Percentiles rank a stretch among this genome's conserved stretches.
phyloP scores from a whole-genome alignment of 495 filamentous ascomycete genomes.

The Aspergillus sparsus region DNA sequence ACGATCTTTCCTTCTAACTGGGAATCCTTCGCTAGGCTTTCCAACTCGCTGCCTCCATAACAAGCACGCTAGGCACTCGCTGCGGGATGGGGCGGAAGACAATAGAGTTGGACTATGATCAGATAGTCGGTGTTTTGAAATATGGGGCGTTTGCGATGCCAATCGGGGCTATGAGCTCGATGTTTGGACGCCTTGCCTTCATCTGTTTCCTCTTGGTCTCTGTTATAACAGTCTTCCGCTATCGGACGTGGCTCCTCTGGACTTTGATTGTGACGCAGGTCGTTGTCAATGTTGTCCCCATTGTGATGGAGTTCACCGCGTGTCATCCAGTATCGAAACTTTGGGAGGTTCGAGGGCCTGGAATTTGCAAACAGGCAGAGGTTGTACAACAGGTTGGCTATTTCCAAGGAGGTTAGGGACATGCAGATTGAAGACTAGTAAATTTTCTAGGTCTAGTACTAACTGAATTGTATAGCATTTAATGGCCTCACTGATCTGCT shows the following conservation, averaged over 20 bases:
- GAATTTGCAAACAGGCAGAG: neutral
- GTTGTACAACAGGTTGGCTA: conserved; percentile 1
- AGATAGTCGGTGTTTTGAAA: neutral
- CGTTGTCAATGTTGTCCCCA: neutral
- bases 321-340: neutral
- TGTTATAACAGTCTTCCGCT: neutral
- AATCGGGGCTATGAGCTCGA: neutral
- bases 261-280: neutral
- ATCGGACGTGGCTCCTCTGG: neutral
- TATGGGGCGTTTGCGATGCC: neutral
- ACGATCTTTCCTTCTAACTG: neutral
- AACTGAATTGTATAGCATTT: neutral
- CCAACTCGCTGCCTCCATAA: neutral
- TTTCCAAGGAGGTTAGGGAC: neutral
- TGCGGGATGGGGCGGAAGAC: neutral
- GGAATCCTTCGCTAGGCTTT: neutral
- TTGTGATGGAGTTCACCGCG: neutral
- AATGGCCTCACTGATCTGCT: neutral
- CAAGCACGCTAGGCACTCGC: neutral
- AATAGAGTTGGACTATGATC: neutral
- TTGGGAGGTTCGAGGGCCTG: neutral
- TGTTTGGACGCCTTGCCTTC: neutral
- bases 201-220: conserved; percentile 1
- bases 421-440: neutral
- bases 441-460: neutral